A percentile compares a stretch with the other conserved stretches of the same genome.
Conservation (phyloP, 2,329 filamentous ascomycete genomes). For the Neurospora crassa region DNA sequence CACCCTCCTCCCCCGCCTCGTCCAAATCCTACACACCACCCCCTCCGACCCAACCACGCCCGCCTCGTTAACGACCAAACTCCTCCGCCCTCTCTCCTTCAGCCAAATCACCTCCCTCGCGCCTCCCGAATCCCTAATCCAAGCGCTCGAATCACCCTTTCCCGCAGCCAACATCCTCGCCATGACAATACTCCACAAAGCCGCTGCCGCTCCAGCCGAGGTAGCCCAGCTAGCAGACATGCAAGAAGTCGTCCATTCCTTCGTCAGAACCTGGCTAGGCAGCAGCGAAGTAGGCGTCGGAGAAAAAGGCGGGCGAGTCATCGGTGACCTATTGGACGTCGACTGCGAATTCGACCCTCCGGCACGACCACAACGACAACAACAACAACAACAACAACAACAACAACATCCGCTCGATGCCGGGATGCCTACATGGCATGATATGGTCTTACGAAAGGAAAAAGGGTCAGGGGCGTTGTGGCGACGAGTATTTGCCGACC, state of each 20-base stretch:
- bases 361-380: slow-evolving; percentile 11
- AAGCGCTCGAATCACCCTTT: slow-evolving; percentile 43
- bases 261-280: slow-evolving; percentile 44
- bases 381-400: not conserved
- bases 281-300: slow-evolving; percentile 44
- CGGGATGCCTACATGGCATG: slow-evolving; percentile 9
- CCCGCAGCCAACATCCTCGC: slow-evolving; percentile 49
- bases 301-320: slow-evolving; percentile 38
- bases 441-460: slow-evolving; percentile 28
- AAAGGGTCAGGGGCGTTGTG: slow-evolving; percentile 45
- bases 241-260: slow-evolving; percentile 35
- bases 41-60: slow-evolving; percentile 40
- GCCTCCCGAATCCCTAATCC: slow-evolving; percentile 39
- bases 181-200: slow-evolving; percentile 47
- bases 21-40: slow-evolving; percentile 40
- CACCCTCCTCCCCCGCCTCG: slow-evolving; percentile 43
- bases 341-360: slow-evolving; percentile 37
- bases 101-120: slow-evolving; percentile 41
- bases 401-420: slow-evolving; percentile 2
- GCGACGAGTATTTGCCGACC: slow-evolving; percentile 40
- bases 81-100: slow-evolving; percentile 45
- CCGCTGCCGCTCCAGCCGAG: slow-evolving; percentile 36
- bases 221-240: slow-evolving; percentile 41
- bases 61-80: slow-evolving; percentile 44
- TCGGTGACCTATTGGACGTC: slow-evolving; percentile 45